Evolutionary conservation across 2,329 filamentous ascomycete species (phyloP), one percentile per base, ranked within the genome.

Genomic region (Penicillium rolfsii): DNA sequence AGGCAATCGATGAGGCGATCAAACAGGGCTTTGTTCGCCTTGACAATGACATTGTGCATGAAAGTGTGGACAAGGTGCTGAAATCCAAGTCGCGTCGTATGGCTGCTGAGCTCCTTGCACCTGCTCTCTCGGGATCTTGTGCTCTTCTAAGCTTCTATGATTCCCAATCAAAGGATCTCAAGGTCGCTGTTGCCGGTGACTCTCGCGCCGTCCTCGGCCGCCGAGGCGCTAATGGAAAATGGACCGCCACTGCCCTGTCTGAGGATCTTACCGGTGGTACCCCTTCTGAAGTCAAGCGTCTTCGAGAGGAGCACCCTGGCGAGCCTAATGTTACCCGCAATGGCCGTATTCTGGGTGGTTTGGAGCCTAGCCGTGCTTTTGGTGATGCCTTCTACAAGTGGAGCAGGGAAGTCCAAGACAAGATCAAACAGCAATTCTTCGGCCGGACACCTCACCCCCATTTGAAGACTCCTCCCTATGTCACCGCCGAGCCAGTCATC

Each of bases 361-460:
- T 99, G 12, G 95, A 99, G 76, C 95, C 95, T 3, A 94, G 90
- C 19, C 89, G 95, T 64, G 94, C 96, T 0, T 99, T 99, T 76
- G 96, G 95, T 38, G 95, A 99, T 77, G 94, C 95, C 8, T 89
- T 90, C 70, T 99, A 99, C 82, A 99, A 99, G 78, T 99, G 95
- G 95, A 91, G 86, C 61, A 85, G 86, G 55, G 92, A 97, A 62
- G 89, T 93, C 0, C 91, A 95, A 61, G 87, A 91, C 55, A 89
- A 90, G 69, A 84, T 99, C 58, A 92, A 93, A 74, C 83, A 84
- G 66, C 89, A 89, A 35, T 99, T 96, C 82, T 98, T 98, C 72
- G 93, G 91, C 24, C 87, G 93, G 53, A 89, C 86, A 14, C 89
- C 91, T 2, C 91, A 89, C 9, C 84, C 87, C 16, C 81, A 93